Evolutionary conservation across 495 filamentous ascomycete genomes (phyloP).

Genomic region (Tuber aestivum): DNA sequence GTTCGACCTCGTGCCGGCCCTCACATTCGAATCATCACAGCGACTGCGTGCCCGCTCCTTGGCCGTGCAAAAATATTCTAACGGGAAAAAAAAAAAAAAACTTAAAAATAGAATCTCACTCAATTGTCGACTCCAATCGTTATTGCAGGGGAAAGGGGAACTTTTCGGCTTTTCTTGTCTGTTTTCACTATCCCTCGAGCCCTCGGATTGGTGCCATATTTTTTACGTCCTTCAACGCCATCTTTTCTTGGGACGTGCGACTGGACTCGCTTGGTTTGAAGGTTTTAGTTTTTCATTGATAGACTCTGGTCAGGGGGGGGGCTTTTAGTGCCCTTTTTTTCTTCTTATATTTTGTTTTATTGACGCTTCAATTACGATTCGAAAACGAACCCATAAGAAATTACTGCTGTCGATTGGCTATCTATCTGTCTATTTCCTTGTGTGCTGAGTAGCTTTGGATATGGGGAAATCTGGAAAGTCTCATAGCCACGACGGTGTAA

Average conservation of each 20-base stretch:
- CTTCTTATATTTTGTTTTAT: no score
- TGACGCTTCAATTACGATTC: constrained; percentile 32
- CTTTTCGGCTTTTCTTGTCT: not conserved
- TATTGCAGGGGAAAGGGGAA: not conserved
- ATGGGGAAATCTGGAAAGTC: constrained; percentile 32
- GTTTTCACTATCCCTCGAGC: constrained; percentile 3
- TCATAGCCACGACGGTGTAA: constrained; percentile 27
- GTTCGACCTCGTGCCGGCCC: constrained; percentile 30
- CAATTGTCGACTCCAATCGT: not conserved
- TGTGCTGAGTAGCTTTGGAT: constrained; percentile 20
- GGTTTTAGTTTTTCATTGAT: not conserved
- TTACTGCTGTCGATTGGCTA: constrained; percentile 13
- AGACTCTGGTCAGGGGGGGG: not conserved
- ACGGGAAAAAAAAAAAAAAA: not conserved
- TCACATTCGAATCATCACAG: constrained; percentile 35
- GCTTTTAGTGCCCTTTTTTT: not conserved
- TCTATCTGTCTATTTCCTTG: constrained; percentile 33
- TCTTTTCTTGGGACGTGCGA: constrained; percentile 26
- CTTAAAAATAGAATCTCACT: not conserved
- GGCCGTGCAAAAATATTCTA: constrained; percentile 23
- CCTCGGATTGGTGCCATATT: constrained; percentile 11
- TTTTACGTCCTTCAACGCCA: constrained; percentile 18
- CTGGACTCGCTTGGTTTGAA: constrained; percentile 29
- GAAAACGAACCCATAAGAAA: constrained; percentile 24
- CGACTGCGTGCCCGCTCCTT: constrained; percentile 38